These are phyloP conservation scores for Monilinia polystroma DNA, from an alignment of 2,329 filamentous ascomycete genomes.

Conservation along the genomic window DNA sequence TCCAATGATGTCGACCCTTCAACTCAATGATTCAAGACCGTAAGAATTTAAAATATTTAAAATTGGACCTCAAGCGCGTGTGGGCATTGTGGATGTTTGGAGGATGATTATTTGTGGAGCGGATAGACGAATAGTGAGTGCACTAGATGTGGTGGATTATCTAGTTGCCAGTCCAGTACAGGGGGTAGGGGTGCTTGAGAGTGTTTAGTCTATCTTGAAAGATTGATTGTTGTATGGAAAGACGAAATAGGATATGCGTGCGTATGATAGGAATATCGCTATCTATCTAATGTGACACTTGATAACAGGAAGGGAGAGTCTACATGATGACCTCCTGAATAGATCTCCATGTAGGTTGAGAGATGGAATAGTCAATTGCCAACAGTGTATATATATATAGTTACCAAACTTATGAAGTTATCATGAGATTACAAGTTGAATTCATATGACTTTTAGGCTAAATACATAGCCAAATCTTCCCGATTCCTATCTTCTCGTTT, in stretches of 20 bases:
- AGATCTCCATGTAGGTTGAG: not conserved
- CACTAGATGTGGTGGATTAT: conserved; percentile 3
- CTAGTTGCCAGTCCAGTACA: not conserved
- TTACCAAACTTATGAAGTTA: not conserved
- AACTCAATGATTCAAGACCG: conserved; percentile 13
- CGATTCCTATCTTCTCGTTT: conserved; percentile 1
- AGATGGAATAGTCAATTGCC: not conserved
- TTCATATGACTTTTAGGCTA: not conserved
- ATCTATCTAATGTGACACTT: not conserved
- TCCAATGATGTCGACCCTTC: not conserved
- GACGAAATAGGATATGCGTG: conserved; percentile 8
- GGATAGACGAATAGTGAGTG: not conserved
- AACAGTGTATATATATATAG: not conserved
- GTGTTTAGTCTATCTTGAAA: conserved; percentile 5
- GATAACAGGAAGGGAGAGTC: not conserved
- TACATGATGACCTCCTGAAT: not conserved
- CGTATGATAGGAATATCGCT: conserved; percentile 1
- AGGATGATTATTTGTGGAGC: conserved; percentile 9
- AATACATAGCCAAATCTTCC: not conserved
- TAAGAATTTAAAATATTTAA: conserved; percentile 16
- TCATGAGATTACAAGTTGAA: not conserved
- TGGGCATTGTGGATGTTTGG: conserved; percentile 19
- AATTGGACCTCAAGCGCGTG: conserved; percentile 21
- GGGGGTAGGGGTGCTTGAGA: conserved; percentile 19
- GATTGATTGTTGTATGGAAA: not conserved